These are phyloP conservation scores for Paralagenidium karlingii DNA, from an alignment of 352 stramenopile species.

Conservation along the genomic window DNA sequence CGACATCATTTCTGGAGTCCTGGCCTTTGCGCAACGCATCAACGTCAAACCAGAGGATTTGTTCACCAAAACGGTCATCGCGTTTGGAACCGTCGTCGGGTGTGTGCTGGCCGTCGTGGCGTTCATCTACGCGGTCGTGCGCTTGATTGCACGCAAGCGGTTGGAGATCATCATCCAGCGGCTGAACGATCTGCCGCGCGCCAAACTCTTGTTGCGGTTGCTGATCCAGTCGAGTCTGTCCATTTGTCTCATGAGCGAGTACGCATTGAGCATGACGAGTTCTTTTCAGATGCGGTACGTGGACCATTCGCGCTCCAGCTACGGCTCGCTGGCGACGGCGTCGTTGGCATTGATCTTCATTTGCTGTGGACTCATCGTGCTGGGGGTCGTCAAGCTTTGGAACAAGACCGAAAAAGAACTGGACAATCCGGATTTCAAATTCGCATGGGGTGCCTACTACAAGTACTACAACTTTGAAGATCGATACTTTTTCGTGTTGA, in stretches of 20 bases:
- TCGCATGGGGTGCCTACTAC: slow-evolving; percentile 69
- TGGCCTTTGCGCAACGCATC: slow-evolving; percentile 49
- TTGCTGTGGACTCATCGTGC: slow-evolving; percentile 51
- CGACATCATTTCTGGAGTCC: slow-evolving; percentile 59
- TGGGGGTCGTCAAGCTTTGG: slow-evolving; percentile 54
- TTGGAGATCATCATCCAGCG: slow-evolving; percentile 43
- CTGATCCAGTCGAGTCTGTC: slow-evolving; percentile 55
- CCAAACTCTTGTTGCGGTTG: slow-evolving; percentile 52
- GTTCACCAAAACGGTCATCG: slow-evolving; percentile 60
- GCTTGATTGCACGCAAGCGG: slow-evolving; percentile 22
- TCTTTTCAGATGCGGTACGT: slow-evolving; percentile 72
- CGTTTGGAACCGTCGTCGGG: slow-evolving; percentile 42
- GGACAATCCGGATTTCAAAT: slow-evolving; percentile 57
- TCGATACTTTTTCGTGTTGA: slow-evolving; percentile 66
- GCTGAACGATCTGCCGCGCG: slow-evolving; percentile 49
- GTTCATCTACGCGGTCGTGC: slow-evolving; percentile 36
- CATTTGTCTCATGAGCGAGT: slow-evolving; percentile 68
- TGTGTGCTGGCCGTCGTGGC: slow-evolving; percentile 39
- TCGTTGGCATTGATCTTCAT: slow-evolving; percentile 45
- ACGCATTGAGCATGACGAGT: slow-evolving; percentile 66
- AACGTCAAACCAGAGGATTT: slow-evolving; percentile 53
- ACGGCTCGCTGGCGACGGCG: slow-evolving; percentile 39
- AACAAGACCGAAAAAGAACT: slow-evolving; percentile 42
- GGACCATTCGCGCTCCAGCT: slow-evolving; percentile 23
- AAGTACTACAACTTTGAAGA: slow-evolving; percentile 57